Base-by-base conservation (phyloP, 495 filamentous ascomycete species). In the Antarctomyces pellizariae region DNA sequence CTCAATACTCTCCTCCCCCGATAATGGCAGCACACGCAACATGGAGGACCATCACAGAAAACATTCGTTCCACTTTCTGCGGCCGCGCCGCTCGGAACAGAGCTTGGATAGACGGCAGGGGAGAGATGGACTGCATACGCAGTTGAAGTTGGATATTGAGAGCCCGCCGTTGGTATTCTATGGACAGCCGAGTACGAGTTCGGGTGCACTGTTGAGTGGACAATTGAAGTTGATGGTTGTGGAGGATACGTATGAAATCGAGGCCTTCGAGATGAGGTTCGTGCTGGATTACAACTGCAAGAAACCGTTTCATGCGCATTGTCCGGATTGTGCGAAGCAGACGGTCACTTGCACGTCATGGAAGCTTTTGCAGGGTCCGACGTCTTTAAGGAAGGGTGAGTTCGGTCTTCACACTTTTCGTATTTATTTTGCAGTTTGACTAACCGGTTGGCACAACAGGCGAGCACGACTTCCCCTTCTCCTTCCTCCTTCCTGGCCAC, bases 141-240 rank as follows among this genome's bases (percentile, higher is more conserved):
- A 63, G 25, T 45, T 92, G 27, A 62, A 70, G 13, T 67, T 84
- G 48, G 55, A 67, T 18, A 74, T 93, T 30, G 86, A 99, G 52
- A 90, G 79, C 2, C 79, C 86, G 0, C 86, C 86, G 1, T 53
- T 84, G 6, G 64, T 92, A 9, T 71, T 89, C 52, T 80, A 83
- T 39, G 80, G 77, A 11, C 52, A 59, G 5, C 57, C 78, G 1
- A 56, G 68, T 25, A 62, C 60, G 36, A 92, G 80, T 13, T 75
- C 71, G 4, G 86, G 86, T 28, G 80, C 86, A 4, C 51, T 99
- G 19, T 64, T 95, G 21, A 90, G 79, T 1, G 83, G 80, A 20
- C 77, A 79, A 31, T 51, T 95, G 33, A 62, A 69, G 31, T 45
- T 92, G n/a, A 47, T 58, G 15, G 56, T 91, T 41, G 53, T 60